phyloP scores from a whole-genome alignment of 2,329 filamentous ascomycete genomes.

The Orbilia oligospora region DNA sequence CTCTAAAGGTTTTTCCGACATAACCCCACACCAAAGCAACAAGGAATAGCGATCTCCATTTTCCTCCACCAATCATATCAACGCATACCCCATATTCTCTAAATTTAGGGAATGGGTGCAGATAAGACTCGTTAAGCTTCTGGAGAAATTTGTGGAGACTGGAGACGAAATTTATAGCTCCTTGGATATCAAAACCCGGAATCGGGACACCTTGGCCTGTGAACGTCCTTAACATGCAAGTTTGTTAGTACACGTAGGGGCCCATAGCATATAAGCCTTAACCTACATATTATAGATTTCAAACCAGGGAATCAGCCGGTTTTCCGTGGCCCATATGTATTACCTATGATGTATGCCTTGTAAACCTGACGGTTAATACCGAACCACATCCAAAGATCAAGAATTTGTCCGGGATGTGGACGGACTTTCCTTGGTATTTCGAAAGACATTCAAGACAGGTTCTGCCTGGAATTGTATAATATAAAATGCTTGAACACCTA shows the following conservation, averaged over 20 bases:
- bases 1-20: conserved; percentile 49
- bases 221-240: too few relatives aligned
- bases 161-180: conserved; percentile 41
- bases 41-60: background rate
- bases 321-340: background rate
- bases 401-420: conserved; percentile 51
- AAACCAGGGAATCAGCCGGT: background rate
- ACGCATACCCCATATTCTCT: conserved; percentile 38
- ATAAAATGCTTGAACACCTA: too few relatives aligned
- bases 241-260: background rate
- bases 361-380: conserved; percentile 4
- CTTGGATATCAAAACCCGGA: background rate
- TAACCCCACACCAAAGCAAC: conserved; percentile 11
- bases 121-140: conserved; percentile 31
- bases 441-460: background rate
- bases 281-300: background rate
- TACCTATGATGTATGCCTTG: background rate
- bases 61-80: conserved; percentile 55
- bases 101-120: background rate
- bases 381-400: background rate
- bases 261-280: background rate
- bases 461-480: background rate
- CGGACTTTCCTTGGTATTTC: conserved; percentile 29
- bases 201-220: background rate
- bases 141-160: conserved; percentile 19